phyloP scores from a whole-genome alignment of 495 filamentous ascomycete species.

The Daldinia decipiens region DNA sequence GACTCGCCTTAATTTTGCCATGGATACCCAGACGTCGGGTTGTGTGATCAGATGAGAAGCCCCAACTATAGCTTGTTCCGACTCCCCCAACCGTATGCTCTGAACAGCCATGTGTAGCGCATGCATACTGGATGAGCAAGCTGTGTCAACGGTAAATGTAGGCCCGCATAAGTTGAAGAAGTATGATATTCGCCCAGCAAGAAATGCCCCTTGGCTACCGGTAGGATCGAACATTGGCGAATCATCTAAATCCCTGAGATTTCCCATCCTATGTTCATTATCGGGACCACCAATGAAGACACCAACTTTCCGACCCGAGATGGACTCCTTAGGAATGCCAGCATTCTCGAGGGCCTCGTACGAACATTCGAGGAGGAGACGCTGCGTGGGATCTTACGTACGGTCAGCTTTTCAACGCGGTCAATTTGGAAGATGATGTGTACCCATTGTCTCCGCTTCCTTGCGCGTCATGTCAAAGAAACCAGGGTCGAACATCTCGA shows the following conservation, averaged over 20 bases:
- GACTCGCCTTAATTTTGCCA: constrained; percentile 41
- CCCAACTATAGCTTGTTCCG: constrained; percentile 57
- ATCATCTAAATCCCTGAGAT: constrained; percentile 54
- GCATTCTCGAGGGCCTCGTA: constrained; percentile 64
- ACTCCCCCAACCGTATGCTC: constrained; percentile 69
- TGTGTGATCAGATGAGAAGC: constrained; percentile 57
- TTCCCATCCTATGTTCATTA: constrained; percentile 50
- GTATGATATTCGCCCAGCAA: constrained; percentile 66
- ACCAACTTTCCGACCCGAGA: constrained; percentile 56
- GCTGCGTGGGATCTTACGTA: constrained; percentile 64
- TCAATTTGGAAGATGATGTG: background rate
- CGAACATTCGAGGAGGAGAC: constrained; percentile 64
- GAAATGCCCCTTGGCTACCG: constrained; percentile 58
- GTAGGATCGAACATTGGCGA: constrained; percentile 55
- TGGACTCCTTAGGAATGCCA: constrained; percentile 59
- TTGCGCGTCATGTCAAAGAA: constrained; percentile 62
- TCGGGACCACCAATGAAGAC: constrained; percentile 59
- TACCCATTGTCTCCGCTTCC: constrained; percentile 62
- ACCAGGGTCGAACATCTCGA: constrained; percentile 60
- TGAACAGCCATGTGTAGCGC: constrained; percentile 79
- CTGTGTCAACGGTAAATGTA: constrained; percentile 81
- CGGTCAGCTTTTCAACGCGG: constrained; percentile 9
- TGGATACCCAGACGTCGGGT: constrained; percentile 57
- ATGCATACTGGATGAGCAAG: constrained; percentile 78
- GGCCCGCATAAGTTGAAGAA: constrained; percentile 64